phyloP scores from a whole-genome alignment of 2,329 filamentous ascomycete species.

The Exophiala xenobiotica region DNA sequence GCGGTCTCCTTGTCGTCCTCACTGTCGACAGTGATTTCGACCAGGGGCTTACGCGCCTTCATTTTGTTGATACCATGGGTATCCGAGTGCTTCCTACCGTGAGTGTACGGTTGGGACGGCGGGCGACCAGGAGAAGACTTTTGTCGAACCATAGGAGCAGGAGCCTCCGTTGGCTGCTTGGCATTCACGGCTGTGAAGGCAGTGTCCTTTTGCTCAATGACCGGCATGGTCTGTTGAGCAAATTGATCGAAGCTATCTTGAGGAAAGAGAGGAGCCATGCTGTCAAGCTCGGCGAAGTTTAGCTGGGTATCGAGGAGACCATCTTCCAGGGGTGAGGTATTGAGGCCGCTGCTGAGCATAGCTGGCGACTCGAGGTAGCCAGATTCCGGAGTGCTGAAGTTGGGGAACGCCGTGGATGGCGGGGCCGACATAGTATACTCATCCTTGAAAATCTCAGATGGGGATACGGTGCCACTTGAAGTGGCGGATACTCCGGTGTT shows the following conservation, averaged over 20 bases:
- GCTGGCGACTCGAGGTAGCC: conserved; percentile 66
- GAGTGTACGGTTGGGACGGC: conserved; percentile 37
- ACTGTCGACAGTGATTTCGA: conserved; percentile 70
- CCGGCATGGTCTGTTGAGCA: conserved; percentile 31
- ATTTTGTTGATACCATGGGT: conserved; percentile 63
- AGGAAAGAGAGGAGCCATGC: conserved; percentile 29
- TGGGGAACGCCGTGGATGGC: conserved; percentile 73
- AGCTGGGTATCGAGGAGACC: conserved; percentile 30
- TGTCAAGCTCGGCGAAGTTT: conserved; percentile 26
- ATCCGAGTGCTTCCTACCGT: conserved; percentile 62
- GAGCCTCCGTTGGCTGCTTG: not conserved
- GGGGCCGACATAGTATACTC: conserved; percentile 63
- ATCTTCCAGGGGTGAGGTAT: conserved; percentile 30
- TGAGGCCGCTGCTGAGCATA: conserved; percentile 28
- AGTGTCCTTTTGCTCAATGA: conserved; percentile 30
- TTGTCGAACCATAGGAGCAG: conserved; percentile 30
- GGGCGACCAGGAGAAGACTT: conserved; percentile 39
- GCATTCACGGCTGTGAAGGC: conserved; percentile 18
- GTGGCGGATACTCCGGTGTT: conserved; percentile 15
- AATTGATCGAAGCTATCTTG: conserved; percentile 27
- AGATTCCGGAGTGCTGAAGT: conserved; percentile 64
- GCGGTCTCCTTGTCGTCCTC: conserved; percentile 70
- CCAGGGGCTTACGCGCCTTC: conserved; percentile 74
- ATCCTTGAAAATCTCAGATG: conserved; percentile 69
- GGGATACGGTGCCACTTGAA: conserved; percentile 65